phyloP scores from a whole-genome alignment of 2,329 filamentous ascomycete species.

The Colletotrichum sp. region DNA sequence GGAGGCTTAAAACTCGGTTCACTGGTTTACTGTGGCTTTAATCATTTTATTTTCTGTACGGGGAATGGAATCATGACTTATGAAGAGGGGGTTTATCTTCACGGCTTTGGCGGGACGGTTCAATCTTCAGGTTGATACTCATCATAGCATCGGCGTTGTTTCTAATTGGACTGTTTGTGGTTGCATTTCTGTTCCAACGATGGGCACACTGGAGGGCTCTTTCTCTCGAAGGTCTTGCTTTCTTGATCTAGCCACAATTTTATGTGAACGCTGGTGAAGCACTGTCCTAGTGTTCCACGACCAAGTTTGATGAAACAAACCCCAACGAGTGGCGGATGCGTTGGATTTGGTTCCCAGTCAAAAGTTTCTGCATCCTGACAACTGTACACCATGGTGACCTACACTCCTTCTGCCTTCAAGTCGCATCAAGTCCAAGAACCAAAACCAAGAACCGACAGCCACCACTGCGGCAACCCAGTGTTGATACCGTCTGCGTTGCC shows the following conservation, averaged over 20 bases:
- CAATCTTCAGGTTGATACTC: constrained; percentile 7
- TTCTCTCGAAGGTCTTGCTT: neutral
- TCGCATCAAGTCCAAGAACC: neutral
- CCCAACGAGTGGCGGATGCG: neutral
- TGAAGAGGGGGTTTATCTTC: constrained; percentile 1
- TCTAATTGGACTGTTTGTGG: neutral
- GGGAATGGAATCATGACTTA: constrained; percentile 14
- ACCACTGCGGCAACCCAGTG: neutral
- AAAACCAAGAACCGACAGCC: neutral
- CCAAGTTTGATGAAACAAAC: too few species aligned
- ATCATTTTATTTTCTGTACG: neutral
- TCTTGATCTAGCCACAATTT: neutral
- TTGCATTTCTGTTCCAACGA: neutral
- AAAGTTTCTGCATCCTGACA: neutral
- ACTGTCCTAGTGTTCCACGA: neutral
- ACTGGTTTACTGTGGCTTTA: neutral
- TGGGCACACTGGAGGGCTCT: too few species aligned
- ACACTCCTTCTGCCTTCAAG: neutral
- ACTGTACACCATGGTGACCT: neutral
- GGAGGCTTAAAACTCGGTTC: neutral
- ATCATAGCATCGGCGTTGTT: constrained; percentile 22
- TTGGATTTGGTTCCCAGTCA: neutral
- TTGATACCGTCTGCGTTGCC: neutral
- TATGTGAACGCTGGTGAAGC: neutral
- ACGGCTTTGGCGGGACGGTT: constrained; percentile 10